These are phyloP conservation scores for Podila epicladia DNA, from an alignment of 192 early-diverging fungal genomes.

Conservation along the genomic window DNA sequence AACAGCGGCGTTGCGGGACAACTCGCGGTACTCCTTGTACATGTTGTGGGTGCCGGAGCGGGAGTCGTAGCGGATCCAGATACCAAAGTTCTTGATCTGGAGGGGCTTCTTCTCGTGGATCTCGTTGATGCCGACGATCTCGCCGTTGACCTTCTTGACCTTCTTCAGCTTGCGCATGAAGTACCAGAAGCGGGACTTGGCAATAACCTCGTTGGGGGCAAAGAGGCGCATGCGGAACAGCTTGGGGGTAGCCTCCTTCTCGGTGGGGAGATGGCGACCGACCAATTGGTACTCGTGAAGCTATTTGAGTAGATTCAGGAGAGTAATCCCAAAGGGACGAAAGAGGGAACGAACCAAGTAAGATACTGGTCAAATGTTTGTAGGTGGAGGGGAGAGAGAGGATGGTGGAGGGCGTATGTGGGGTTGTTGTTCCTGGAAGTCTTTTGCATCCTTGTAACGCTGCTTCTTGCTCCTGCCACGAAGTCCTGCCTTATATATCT, in stretches of 20 bases:
- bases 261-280: slow-evolving; percentile 94
- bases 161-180: slow-evolving; percentile 98
- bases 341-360: slow-evolving; percentile 53
- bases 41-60: slow-evolving; percentile 99
- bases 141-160: slow-evolving; percentile 99
- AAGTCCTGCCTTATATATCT: too few relatives aligned
- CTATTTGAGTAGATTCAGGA: slow-evolving; percentile 45
- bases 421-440: too few relatives aligned
- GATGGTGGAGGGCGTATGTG: slow-evolving; percentile 47
- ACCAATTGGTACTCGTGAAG: slow-evolving; percentile 79
- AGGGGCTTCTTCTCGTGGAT: slow-evolving; percentile 95
- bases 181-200: slow-evolving; percentile 99
- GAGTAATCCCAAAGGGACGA: slow-evolving; percentile 26
- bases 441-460: too few relatives aligned
- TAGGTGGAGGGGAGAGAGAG: slow-evolving; percentile 79
- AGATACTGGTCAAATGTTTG: slow-evolving; percentile 54
- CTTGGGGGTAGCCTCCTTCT: slow-evolving; percentile 91
- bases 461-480: too few relatives aligned
- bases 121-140: slow-evolving; percentile 98
- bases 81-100: slow-evolving; percentile 97
- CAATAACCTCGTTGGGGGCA: slow-evolving; percentile 97
- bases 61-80: slow-evolving; percentile 99
- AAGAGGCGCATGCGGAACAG: slow-evolving; percentile 99
- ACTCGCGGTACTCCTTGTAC: slow-evolving; percentile 99
- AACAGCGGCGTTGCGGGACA: slow-evolving; percentile 75